Conservation (phyloP, 345 rosid species). For the Stellera chamaejasme region DNA sequence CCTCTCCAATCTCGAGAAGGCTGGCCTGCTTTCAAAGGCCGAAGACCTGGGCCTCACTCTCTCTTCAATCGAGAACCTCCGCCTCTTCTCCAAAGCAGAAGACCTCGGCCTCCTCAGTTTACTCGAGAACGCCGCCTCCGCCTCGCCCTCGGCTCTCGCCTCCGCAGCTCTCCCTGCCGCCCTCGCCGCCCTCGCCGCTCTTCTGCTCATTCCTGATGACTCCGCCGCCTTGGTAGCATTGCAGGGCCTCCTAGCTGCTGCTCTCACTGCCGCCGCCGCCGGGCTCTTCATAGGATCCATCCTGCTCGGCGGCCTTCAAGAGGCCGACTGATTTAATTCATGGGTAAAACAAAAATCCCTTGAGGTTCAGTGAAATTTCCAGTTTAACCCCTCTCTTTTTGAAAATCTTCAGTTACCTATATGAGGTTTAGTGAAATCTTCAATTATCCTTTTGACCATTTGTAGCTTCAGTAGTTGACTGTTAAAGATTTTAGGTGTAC, state of each 20-base stretch:
- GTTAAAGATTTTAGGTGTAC: no score
- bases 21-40: conserved; percentile 77
- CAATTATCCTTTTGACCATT: no score
- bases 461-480: no score
- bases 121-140: conserved; percentile 51
- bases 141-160: conserved; percentile 63
- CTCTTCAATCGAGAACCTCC: conserved; percentile 80
- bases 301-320: conserved; percentile 76
- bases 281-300: conserved; percentile 74
- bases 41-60: conserved; percentile 71
- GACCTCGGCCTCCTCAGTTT: conserved; percentile 79
- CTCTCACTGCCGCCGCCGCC: conserved; percentile 54
- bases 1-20: conserved; percentile 76
- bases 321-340: conserved; percentile 48
- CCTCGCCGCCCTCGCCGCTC: conserved; percentile 59
- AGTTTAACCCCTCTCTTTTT: no score
- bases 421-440: no score
- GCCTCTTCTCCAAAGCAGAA: conserved; percentile 86
- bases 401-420: no score
- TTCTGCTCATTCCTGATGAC: conserved; percentile 83
- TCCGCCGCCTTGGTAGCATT: conserved; percentile 51
- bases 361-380: no score
- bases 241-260: conserved; percentile 63
- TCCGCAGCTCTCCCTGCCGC: conserved; percentile 67
- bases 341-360: no score